Percentiles rank a stretch among this genome's conserved stretches.
These are phyloP conservation scores for Truncatella angustata DNA, from an alignment of 2,329 filamentous ascomycete genomes.

Conservation along the genomic window DNA sequence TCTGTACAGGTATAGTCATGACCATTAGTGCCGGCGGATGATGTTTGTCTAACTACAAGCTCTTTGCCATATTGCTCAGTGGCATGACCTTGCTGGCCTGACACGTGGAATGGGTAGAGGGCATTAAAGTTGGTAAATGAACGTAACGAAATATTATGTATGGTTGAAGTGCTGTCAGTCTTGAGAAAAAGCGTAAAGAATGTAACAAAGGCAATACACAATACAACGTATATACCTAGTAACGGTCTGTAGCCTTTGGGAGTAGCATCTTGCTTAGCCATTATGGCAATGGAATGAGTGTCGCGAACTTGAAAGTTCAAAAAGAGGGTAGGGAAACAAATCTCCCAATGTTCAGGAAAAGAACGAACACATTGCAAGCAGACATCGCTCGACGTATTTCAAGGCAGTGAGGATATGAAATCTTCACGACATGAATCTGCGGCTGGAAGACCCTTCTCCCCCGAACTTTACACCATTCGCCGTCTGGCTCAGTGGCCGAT, in stretches of 20 bases:
- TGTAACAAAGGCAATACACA: background rate
- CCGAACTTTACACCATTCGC: background rate
- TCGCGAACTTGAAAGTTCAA: background rate
- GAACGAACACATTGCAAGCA: background rate
- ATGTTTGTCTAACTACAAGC: background rate
- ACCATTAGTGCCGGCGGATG: background rate
- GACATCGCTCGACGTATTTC: background rate
- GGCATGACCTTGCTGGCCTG: background rate
- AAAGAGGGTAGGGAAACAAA: background rate
- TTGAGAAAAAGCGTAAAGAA: background rate
- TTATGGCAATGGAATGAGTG: background rate
- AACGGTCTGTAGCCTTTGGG: background rate
- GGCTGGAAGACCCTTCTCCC: background rate
- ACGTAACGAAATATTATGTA: background rate
- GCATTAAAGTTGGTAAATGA: background rate
- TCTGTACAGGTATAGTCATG: background rate
- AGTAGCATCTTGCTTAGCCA: background rate
- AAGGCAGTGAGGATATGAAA: background rate
- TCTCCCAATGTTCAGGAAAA: background rate
- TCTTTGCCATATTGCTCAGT: background rate
- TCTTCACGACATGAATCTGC: background rate
- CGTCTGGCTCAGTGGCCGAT: background rate
- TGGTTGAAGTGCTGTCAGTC: background rate
- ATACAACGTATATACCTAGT: background rate
- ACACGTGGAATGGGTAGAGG: background rate